Percentiles rank a stretch among this genome's conserved stretches.
Conservation (phyloP, 2,329 filamentous ascomycete species). For the Grosmannia clavigera region DNA sequence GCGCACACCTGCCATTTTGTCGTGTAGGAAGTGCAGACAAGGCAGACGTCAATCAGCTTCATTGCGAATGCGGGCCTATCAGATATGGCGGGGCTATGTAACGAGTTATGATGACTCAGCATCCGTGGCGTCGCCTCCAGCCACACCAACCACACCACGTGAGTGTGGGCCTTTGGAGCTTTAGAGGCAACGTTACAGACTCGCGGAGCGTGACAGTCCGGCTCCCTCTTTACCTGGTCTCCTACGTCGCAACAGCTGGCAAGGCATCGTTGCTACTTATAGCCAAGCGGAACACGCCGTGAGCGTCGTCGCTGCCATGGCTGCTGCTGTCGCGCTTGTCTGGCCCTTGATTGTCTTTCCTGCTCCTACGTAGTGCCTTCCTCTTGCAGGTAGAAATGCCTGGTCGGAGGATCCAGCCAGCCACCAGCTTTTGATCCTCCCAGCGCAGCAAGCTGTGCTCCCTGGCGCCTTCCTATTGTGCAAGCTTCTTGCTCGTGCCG, state of each 20-base stretch:
- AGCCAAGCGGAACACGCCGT: background rate
- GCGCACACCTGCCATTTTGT: no score
- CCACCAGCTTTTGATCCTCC: background rate
- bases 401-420: background rate
- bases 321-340: background rate
- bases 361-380: background rate
- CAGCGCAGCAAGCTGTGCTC: no score
- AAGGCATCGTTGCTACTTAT: background rate
- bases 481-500: background rate
- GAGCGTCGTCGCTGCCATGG: background rate
- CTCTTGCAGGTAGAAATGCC: background rate
- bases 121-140: no score
- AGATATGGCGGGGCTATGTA: no score
- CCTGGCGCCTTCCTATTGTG: background rate
- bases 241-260: background rate
- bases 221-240: background rate
- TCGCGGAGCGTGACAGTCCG: background rate
- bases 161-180: background rate
- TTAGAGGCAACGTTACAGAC: constrained; percentile 12
- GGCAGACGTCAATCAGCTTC: no score
- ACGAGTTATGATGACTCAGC: no score
- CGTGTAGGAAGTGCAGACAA: no score
- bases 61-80: no score
- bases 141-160: no score
- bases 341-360: background rate